phyloP scores from a whole-genome alignment of 2,329 filamentous ascomycete genomes.

The Myriosclerotinia duriaeana region DNA sequence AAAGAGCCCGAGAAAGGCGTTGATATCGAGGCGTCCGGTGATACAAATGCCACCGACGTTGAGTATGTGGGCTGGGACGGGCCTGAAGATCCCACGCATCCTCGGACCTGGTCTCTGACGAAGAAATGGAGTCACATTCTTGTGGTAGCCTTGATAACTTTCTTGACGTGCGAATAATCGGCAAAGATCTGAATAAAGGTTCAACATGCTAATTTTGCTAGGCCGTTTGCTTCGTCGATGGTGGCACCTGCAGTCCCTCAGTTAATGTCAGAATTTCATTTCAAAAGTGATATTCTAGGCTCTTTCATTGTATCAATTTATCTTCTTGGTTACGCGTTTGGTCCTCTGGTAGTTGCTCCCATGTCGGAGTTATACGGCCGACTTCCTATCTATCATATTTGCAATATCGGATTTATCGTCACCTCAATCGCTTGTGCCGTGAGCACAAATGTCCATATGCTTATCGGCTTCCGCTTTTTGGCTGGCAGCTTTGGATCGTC shows the following conservation, averaged over 20 bases:
- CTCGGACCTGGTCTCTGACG: neutral
- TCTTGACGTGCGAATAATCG: slow-evolving; percentile 41
- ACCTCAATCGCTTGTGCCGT: slow-evolving; percentile 46
- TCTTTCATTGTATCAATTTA: slow-evolving; percentile 33
- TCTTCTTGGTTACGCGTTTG: slow-evolving; percentile 51
- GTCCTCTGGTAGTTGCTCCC: slow-evolving; percentile 47
- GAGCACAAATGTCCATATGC: slow-evolving; percentile 47
- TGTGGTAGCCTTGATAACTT: slow-evolving; percentile 30
- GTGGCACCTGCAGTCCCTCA: slow-evolving; percentile 47
- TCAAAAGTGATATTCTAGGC: neutral
- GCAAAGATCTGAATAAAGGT: too few species aligned
- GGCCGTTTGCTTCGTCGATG: slow-evolving; percentile 47
- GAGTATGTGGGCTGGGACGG: slow-evolving; percentile 1
- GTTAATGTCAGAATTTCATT: neutral
- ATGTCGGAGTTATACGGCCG: neutral
- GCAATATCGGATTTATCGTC: neutral
- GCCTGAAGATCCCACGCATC: neutral
- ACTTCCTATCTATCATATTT: slow-evolving; percentile 46
- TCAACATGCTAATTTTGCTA: too few species aligned
- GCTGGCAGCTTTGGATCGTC: slow-evolving; percentile 45
- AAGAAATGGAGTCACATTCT: neutral
- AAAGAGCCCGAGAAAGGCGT: too few species aligned
- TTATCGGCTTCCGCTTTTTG: slow-evolving; percentile 60
- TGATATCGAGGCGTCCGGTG: too few species aligned
- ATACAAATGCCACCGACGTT: too few species aligned